Conservation (phyloP, 2,329 filamentous ascomycete genomes). For the Gremmenia infestans region DNA sequence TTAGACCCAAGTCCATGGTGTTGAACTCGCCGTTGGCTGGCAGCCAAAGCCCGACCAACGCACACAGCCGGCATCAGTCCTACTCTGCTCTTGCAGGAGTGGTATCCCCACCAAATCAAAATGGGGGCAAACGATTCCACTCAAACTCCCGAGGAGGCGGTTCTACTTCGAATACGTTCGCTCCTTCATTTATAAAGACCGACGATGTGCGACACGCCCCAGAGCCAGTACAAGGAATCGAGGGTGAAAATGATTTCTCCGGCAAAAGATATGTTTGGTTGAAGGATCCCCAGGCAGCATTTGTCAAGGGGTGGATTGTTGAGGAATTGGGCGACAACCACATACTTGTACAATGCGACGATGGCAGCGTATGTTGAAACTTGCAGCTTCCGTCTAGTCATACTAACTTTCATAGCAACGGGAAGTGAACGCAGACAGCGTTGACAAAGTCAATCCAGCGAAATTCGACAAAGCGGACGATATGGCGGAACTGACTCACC, state of each 20-base stretch:
- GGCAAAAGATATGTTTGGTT: slow-evolving; percentile 98
- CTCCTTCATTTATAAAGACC: slow-evolving; percentile 89
- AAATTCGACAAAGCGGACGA: slow-evolving; percentile 99
- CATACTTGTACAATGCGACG: slow-evolving; percentile 86
- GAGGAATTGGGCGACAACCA: slow-evolving; percentile 67
- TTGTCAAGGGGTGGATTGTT: slow-evolving; percentile 87
- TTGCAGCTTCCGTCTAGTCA: not conserved
- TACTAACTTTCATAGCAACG: slow-evolving; percentile 59
- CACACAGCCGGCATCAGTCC: slow-evolving; percentile 66
- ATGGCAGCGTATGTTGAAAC: slow-evolving; percentile 66
- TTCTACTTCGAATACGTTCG: slow-evolving; percentile 75
- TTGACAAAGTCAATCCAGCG: slow-evolving; percentile 98
- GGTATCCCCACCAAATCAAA: slow-evolving; percentile 24
- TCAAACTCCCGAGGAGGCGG: slow-evolving; percentile 63
- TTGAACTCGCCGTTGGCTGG: slow-evolving; percentile 41
- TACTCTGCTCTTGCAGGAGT: slow-evolving; percentile 46
- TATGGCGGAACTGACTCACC: slow-evolving; percentile 96
- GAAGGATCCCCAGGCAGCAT: slow-evolving; percentile 78
- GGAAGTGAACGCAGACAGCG: slow-evolving; percentile 77
- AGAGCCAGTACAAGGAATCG: slow-evolving; percentile 65
- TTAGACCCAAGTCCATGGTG: slow-evolving; percentile 70
- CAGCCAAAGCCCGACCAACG: slow-evolving; percentile 33
- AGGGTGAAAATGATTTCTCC: slow-evolving; percentile 98
- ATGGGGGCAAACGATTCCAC: slow-evolving; percentile 35
- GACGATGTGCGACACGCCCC: slow-evolving; percentile 63